phyloP scores from a whole-genome alignment of 371 early-diverging fungal species.

The Apophysomyces ossiformis region DNA sequence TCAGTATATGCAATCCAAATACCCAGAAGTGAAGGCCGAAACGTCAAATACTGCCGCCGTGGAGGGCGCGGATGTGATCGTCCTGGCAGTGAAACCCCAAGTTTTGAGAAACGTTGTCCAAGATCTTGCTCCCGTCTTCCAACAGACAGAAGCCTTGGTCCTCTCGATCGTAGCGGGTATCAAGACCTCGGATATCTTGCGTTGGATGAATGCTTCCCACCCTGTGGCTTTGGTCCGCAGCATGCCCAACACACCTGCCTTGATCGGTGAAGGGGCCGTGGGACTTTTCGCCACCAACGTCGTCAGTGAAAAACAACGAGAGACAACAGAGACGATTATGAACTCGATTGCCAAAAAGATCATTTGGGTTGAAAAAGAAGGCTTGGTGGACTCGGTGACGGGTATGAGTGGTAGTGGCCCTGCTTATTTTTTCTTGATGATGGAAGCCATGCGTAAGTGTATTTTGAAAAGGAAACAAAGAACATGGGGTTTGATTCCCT shows the following conservation, averaged over 20 bases:
- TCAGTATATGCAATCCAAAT: slow-evolving; percentile 67
- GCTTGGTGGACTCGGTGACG: slow-evolving; percentile 85
- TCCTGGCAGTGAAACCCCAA: slow-evolving; percentile 93
- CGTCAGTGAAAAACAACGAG: slow-evolving; percentile 67
- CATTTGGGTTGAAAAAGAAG: slow-evolving; percentile 82
- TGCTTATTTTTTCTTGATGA: slow-evolving; percentile 93
- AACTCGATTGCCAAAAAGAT: slow-evolving; percentile 74
- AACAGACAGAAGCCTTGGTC: slow-evolving; percentile 18
- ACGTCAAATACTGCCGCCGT: slow-evolving; percentile 42
- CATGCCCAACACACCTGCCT: slow-evolving; percentile 96
- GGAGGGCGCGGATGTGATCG: slow-evolving; percentile 69
- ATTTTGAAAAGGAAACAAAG: background rate
- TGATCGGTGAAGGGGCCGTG: slow-evolving; percentile 87
- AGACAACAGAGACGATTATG: slow-evolving; percentile 71
- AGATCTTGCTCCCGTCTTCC: slow-evolving; percentile 37
- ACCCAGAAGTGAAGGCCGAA: slow-evolving; percentile 50
- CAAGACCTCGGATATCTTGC: slow-evolving; percentile 65
- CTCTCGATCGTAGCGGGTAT: slow-evolving; percentile 93
- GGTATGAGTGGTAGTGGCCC: slow-evolving; percentile 91
- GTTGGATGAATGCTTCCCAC: slow-evolving; percentile 64
- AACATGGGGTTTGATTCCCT: background rate
- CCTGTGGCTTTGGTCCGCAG: slow-evolving; percentile 74
- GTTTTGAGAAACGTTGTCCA: slow-evolving; percentile 75
- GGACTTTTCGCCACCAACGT: slow-evolving; percentile 74
- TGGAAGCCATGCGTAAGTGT: slow-evolving; percentile 80